Conservation (phyloP, 345 rosid genomes). For the Eucalyptus shirleyi region DNA sequence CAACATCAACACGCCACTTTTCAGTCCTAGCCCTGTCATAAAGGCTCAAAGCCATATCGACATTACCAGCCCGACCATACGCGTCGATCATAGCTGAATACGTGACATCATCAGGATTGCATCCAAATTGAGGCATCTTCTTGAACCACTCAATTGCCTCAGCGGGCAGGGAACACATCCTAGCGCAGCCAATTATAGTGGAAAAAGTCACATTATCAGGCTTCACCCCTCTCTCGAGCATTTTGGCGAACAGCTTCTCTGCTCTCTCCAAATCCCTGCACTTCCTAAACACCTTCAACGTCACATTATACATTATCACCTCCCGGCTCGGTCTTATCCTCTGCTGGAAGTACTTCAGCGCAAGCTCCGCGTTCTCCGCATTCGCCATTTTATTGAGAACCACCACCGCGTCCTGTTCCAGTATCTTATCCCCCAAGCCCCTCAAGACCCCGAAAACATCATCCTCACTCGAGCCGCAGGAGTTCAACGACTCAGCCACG, state of each 20-base stretch:
- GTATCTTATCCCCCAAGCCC: slow-evolving; percentile 33
- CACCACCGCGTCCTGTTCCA: slow-evolving; percentile 77
- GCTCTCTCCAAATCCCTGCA: slow-evolving; percentile 45
- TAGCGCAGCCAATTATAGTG: slow-evolving; percentile 67
- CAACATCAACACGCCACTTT: slow-evolving; percentile 65
- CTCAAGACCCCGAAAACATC: slow-evolving; percentile 28
- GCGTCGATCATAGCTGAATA: slow-evolving; percentile 70
- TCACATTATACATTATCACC: slow-evolving; percentile 72
- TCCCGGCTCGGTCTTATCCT: slow-evolving; percentile 28
- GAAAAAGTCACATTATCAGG: slow-evolving; percentile 75
- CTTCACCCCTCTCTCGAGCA: slow-evolving; percentile 54
- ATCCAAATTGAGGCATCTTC: slow-evolving; percentile 58
- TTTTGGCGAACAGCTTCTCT: slow-evolving; percentile 64
- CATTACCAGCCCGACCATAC: slow-evolving; percentile 65
- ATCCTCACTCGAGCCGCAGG: slow-evolving; percentile 20
- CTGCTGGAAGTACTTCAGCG: slow-evolving; percentile 31
- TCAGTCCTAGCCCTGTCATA: slow-evolving; percentile 88
- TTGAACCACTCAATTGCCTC: slow-evolving; percentile 88
- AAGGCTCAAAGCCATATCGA: slow-evolving; percentile 67
- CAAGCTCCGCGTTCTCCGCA: slow-evolving; percentile 45
- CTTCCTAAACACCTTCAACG: slow-evolving; percentile 63
- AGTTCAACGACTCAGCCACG: slow-evolving; percentile 46
- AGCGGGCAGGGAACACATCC: slow-evolving; percentile 35
- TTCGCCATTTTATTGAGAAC: slow-evolving; percentile 77
- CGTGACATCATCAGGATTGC: slow-evolving; percentile 63